Evolutionary conservation across 2,329 filamentous ascomycete genomes (phyloP), one percentile per base, ranked within the genome.

Genomic region (Cladosporium sp.): DNA sequence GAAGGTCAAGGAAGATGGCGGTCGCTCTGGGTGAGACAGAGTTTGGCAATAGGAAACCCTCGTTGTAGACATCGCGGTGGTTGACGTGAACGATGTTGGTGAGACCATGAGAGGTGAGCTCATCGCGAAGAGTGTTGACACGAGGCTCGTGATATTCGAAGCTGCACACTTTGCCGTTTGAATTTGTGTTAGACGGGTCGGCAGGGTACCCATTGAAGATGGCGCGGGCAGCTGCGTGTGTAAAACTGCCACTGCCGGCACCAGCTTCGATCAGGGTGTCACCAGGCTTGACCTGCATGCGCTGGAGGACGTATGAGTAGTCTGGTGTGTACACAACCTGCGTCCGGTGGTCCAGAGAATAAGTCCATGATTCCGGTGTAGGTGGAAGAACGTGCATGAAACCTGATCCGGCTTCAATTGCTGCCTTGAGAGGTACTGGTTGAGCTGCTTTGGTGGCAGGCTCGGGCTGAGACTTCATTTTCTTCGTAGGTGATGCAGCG

Each of bases 301-400:
- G 84, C 72, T 93, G 90, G 12, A 95, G 81, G 58, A 95, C 87
- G 74, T 93, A 95, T 80, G 91, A 93, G 79, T 93, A 93, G 76
- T 95, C 91, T 18, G 91, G 91, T 0, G 90, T 93, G 76, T 95
- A 95, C 62, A 95, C 91, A 44, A 95, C 91, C 75, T 95, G 91
- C 0, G 91, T 95, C 67, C 91, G 84, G 75, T 95, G 91, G 1
- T 91, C 91, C 57, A 95, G 79, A 66, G 89, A 91, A 64, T 86
- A 85, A 0, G 91, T 95, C 91, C 91, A 95, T 26, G 91, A 83
- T 77, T 95, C 91, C 5, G 91, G 91, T 0, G 91, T 93, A 0
- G 91, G 91, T 14, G 89, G 88, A 18, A 95, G 82, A 21, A 95
- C 81, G 77, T 95, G 91, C 59, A 92, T 84, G 76, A 95, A 95